phyloP scores from a whole-genome alignment of 805 yeast genomes.

The Wickerhamomyces canadensis region DNA sequence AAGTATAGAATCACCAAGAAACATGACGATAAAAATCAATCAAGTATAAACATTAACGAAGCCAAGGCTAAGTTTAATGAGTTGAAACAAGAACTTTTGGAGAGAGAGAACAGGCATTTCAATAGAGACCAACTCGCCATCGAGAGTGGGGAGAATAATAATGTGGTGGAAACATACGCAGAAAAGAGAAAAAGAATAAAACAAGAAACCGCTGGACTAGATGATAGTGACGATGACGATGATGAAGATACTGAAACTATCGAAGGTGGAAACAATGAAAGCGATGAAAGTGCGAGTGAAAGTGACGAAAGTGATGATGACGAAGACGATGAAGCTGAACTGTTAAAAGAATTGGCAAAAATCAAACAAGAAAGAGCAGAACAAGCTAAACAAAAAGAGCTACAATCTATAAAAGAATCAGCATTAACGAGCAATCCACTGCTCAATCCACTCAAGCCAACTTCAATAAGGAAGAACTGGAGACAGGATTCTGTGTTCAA shows the following conservation, averaged over 20 bases:
- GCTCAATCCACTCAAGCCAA: conserved; percentile 10
- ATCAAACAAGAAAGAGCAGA: conserved; percentile 31
- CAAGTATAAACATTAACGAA: neutral
- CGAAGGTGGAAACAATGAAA: conserved; percentile 30
- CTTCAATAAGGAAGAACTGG: conserved; percentile 28
- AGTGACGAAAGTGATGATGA: conserved; percentile 34
- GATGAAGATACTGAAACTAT: conserved; percentile 36
- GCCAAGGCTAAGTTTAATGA: conserved; percentile 14
- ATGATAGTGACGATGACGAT: conserved; percentile 26
- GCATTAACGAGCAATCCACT: conserved; percentile 26
- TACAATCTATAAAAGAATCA: conserved; percentile 17
- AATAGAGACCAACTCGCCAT: neutral
- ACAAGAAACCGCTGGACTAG: conserved; percentile 7
- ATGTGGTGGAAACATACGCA: conserved; percentile 9
- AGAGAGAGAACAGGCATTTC: conserved; percentile 17
- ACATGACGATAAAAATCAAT: no score
- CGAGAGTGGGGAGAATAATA: neutral
- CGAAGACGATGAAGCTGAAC: conserved; percentile 39
- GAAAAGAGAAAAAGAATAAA: conserved; percentile 11
- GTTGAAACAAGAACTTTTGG: conserved; percentile 14
- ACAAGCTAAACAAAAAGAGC: conserved; percentile 22
- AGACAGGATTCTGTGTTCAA: conserved; percentile 29
- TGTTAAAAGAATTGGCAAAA: conserved; percentile 34
- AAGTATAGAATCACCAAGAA: conserved; percentile 46
- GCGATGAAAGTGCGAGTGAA: conserved; percentile 12